Conservation (phyloP, 345 rosid genomes). For the Laguncularia racemosa region DNA sequence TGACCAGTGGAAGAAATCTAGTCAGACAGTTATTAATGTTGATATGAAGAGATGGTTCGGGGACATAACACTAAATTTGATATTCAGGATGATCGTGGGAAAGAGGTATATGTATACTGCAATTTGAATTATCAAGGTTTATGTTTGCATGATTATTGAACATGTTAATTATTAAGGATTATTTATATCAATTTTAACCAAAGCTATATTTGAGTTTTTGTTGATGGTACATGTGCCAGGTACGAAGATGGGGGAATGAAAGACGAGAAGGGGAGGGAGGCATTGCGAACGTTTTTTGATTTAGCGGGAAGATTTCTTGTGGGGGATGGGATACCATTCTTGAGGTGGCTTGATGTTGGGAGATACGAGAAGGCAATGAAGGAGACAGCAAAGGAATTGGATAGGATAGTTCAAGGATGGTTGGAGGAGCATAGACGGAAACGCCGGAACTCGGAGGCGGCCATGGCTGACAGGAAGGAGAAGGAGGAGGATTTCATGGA, state of each 20-base stretch:
- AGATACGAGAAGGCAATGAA: constrained; percentile 27
- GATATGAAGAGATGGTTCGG: constrained; percentile 28
- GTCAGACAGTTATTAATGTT: neutral
- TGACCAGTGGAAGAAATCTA: constrained; percentile 4
- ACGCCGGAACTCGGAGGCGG: neutral
- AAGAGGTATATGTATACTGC: constrained; percentile 1
- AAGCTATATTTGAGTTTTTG: too few species aligned
- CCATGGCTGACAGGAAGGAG: neutral
- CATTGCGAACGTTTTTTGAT: constrained; percentile 4
- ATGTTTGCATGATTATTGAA: too few species aligned
- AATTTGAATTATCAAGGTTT: too few species aligned
- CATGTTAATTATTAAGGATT: too few species aligned
- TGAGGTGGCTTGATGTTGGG: constrained; percentile 28
- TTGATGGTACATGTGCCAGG: neutral
- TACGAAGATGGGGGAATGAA: neutral
- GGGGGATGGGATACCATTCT: constrained; percentile 22
- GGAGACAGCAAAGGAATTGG: constrained; percentile 15
- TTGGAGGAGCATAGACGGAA: constrained; percentile 32
- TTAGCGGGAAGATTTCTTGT: constrained; percentile 16
- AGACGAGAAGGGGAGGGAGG: constrained; percentile 1
- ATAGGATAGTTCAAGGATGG: constrained; percentile 18
- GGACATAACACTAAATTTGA: constrained; percentile 17
- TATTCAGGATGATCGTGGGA: constrained; percentile 15
- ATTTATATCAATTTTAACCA: too few species aligned
- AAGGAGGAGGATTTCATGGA: constrained; percentile 29